These are phyloP conservation scores for Cenchrus fungigraminus DNA, from an alignment of 176 grass and related monocot species.

Conservation along the genomic window DNA sequence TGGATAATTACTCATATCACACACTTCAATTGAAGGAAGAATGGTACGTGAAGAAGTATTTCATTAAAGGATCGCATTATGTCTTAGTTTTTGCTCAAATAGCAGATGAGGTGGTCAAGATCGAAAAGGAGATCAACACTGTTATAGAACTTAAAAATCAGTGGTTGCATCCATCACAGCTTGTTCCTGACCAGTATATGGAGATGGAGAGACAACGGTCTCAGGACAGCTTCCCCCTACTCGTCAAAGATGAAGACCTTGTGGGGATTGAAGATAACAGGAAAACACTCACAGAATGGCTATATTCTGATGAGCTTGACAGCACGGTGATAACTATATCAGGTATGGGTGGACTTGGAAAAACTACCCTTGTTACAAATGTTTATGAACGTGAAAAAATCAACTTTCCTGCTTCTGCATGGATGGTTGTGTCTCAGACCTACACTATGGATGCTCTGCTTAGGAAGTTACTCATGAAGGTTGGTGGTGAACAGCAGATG, in stretches of 20 bases:
- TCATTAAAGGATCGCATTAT: neutral
- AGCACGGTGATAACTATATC: neutral
- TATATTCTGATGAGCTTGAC: neutral
- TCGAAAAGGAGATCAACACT: neutral
- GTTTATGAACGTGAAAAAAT: conserved; percentile 1
- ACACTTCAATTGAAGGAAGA: neutral
- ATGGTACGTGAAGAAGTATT: neutral
- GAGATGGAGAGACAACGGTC: neutral
- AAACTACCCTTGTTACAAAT: conserved; percentile 7
- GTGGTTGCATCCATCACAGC: neutral
- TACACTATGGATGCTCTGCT: conserved; percentile 1
- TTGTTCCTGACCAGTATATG: neutral
- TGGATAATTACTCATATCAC: neutral
- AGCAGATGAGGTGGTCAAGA: neutral
- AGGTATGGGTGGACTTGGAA: conserved; percentile 2
- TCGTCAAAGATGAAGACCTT: neutral
- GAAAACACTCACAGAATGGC: neutral
- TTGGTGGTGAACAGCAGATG: neutral
- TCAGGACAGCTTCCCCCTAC: neutral
- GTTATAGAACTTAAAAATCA: neutral
- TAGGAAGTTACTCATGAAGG: neutral
- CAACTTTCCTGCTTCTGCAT: neutral
- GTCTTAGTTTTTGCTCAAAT: neutral
- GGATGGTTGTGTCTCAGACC: conserved; percentile 3
- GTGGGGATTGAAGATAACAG: conserved; percentile 12